Conservation (phyloP, 208 protist genomes). For the Wallacemonas collosoma region DNA sequence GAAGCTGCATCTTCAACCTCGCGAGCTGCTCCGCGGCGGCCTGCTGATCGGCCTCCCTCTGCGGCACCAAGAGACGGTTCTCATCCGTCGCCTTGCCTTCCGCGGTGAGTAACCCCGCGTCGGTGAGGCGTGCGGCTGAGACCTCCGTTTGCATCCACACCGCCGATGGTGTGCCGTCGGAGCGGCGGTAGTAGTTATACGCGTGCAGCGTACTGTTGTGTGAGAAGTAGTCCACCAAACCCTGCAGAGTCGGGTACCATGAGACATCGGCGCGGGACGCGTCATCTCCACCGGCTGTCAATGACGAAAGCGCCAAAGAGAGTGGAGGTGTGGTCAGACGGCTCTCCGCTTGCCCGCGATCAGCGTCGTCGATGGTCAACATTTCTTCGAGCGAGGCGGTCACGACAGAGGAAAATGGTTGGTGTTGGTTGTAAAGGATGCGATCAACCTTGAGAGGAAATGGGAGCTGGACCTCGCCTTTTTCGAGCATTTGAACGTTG, state of each 20-base stretch:
- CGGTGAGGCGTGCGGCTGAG: constrained; percentile 13
- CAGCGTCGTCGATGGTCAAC: constrained; percentile 13
- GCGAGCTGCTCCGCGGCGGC: neutral
- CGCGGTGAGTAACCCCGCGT: constrained; percentile 7
- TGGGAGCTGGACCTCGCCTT: constrained; percentile 4
- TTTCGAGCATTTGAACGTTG: constrained; percentile 34
- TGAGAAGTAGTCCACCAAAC: constrained; percentile 40
- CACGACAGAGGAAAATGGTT: constrained; percentile 61
- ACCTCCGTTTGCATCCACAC: constrained; percentile 53
- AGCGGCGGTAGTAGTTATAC: constrained; percentile 72
- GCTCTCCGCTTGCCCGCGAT: neutral
- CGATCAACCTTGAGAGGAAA: constrained; percentile 45
- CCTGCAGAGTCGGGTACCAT: neutral
- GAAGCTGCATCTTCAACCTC: neutral
- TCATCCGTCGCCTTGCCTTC: constrained; percentile 11
- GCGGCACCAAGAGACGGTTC: neutral
- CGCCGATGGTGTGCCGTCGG: constrained; percentile 51
- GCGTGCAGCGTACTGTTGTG: constrained; percentile 76
- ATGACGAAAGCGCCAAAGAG: neutral
- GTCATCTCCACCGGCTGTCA: neutral
- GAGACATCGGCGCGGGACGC: neutral
- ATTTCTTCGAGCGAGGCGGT: constrained; percentile 46
- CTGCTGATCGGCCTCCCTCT: neutral
- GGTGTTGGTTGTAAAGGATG: constrained; percentile 49
- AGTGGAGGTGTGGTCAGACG: neutral